phyloP scores from a whole-genome alignment of 805 yeast species.

The Candida chauliodis region DNA sequence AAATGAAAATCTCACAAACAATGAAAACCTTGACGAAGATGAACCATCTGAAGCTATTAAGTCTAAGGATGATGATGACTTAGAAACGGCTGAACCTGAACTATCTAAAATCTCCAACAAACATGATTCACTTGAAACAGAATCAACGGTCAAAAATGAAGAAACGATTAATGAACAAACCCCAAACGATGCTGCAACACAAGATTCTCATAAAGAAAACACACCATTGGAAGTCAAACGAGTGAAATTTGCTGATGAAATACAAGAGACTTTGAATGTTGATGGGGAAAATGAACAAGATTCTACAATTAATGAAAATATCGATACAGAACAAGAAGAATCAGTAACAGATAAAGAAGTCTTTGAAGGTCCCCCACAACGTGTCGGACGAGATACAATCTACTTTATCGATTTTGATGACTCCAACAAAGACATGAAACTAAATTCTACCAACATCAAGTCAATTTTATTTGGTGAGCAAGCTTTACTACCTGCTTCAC shows the following conservation, averaged over 20 bases:
- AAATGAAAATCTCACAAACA: neutral
- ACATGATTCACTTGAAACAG: neutral
- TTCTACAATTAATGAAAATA: neutral
- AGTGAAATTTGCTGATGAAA: conserved; percentile 22
- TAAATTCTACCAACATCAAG: conserved; percentile 26
- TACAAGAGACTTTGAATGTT: conserved; percentile 6
- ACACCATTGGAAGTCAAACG: conserved; percentile 10
- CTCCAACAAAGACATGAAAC: conserved; percentile 23
- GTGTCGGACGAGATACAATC: conserved; percentile 52
- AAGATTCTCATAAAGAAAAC: neutral
- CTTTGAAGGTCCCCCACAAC: conserved; percentile 69
- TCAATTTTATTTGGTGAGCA: conserved; percentile 59
- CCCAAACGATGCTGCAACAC: neutral
- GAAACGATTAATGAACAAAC: neutral
- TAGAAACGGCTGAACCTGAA: neutral
- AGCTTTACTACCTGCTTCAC: conserved; percentile 47
- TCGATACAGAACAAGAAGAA: neutral
- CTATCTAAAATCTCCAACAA: neutral
- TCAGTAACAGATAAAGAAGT: conserved; percentile 16
- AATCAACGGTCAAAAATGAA: conserved; percentile 1
- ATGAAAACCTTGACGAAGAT: neutral
- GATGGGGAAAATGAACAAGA: conserved; percentile 4
- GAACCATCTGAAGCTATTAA: neutral
- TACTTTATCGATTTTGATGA: conserved; percentile 49
- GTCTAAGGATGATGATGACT: neutral